Evolutionary conservation across 78 protist genomes (phyloP), one percentile per base, ranked within the genome.

Genomic region (Isochrysis galbana): DNA sequence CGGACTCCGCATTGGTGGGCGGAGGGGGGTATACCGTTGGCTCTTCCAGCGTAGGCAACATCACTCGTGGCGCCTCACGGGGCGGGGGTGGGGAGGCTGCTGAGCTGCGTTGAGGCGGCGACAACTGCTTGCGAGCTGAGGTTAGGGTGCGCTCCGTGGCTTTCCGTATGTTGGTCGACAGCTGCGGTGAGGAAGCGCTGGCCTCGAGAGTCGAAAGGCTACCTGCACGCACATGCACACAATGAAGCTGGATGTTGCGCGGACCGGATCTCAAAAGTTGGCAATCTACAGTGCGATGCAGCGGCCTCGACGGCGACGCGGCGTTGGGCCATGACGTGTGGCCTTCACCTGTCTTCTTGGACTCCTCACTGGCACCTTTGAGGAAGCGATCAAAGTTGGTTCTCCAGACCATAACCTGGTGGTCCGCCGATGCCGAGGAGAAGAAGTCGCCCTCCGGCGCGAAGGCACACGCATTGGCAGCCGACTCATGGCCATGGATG

Each of bases 401-500:
- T 17, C 89, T 42, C 97, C 97, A 97, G 69, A 95, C 95, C 94
- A 95, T 45, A 46, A 96, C 96, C 87, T 67, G 77, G 39, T n/a
- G 21, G 87, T 97, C 98, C 45, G 25, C 38, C 29, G 96, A 95
- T 25, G 91, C 95, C 1, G 96, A n/a, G n/a, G 96, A 92, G 34
- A 97, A 96, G 93, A 45, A 94, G 26, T 94, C 94, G 80, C 98
- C 98, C 38, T 47, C 61, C 29, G 87, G 92, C 11, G 96, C 87
- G 61, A 88, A 96, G 26, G 38, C 42, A 25, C 82, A 88, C 2
- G 69, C 48, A 61, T 10, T 46, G 29, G 67, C 92, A 25, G 94
- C 88, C 10, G 91, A 93, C 70, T 91, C 89, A 95, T 97, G 98
- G 54, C 96, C 97, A 93, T 93, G 94, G 42, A 97, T 89, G 41